phyloP scores from a whole-genome alignment of 495 filamentous ascomycete genomes.

The Pyrenula massariospora region DNA sequence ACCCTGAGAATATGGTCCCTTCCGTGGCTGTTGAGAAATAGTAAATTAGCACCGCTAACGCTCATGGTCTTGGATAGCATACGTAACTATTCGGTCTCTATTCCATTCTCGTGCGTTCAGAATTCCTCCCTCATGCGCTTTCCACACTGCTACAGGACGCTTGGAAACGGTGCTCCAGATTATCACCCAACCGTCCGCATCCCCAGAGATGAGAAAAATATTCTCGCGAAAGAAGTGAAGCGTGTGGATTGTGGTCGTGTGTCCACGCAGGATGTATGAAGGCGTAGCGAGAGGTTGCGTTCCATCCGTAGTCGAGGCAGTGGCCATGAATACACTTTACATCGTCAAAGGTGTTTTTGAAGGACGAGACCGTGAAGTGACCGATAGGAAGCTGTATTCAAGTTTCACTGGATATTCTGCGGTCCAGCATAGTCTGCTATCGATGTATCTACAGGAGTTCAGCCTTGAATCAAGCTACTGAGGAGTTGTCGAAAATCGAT shows the following conservation, averaged over 20 bases:
- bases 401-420: too few species aligned
- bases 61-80: background rate
- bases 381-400: too few species aligned
- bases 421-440: too few species aligned
- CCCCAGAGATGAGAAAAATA: slow-evolving; percentile 68
- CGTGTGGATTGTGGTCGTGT: slow-evolving; percentile 69
- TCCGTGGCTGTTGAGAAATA: slow-evolving; percentile 67
- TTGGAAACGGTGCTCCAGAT: slow-evolving; percentile 77
- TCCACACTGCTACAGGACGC: slow-evolving; percentile 77
- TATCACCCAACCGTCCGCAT: slow-evolving; percentile 82
- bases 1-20: slow-evolving; percentile 78
- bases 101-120: slow-evolving; percentile 55
- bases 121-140: slow-evolving; percentile 67
- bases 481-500: too few species aligned
- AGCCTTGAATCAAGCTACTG: too few species aligned
- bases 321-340: background rate
- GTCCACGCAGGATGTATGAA: slow-evolving; percentile 77
- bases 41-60: slow-evolving; percentile 1
- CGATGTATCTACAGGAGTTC: too few species aligned
- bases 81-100: background rate
- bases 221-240: slow-evolving; percentile 62
- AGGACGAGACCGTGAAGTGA: too few species aligned
- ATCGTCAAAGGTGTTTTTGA: too few species aligned
- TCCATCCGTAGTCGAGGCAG: background rate
- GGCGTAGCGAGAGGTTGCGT: slow-evolving; percentile 50